These are phyloP conservation scores for Rhizoctonia solani DNA, from an alignment of 1,284 basidiomycete species.

Conservation along the genomic window DNA sequence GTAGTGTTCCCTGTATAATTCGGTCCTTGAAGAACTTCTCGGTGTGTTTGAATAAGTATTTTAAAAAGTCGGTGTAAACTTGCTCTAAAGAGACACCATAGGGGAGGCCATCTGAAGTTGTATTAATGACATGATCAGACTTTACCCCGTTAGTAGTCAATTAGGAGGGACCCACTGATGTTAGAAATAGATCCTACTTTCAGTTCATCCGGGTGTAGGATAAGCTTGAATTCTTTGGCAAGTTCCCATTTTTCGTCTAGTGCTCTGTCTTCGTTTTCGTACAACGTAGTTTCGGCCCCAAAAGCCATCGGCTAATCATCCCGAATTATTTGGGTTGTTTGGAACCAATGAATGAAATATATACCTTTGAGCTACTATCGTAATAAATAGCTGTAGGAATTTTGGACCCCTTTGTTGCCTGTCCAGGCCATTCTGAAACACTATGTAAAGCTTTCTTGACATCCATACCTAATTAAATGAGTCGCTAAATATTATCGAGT, in stretches of 20 bases:
- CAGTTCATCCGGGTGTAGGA: slow-evolving; percentile 25
- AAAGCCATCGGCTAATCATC: slow-evolving; percentile 22
- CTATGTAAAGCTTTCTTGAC: too few relatives aligned
- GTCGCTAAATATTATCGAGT: too few relatives aligned
- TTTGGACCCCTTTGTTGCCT: too few relatives aligned
- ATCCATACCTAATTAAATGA: too few relatives aligned
- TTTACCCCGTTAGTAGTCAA: not conserved
- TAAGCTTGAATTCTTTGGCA: slow-evolving; percentile 29
- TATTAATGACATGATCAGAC: not conserved
- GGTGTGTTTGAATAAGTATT: slow-evolving; percentile 21
- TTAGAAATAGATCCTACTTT: not conserved
- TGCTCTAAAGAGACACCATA: not conserved
- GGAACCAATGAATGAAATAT: not conserved
- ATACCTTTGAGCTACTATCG: slow-evolving; percentile 7
- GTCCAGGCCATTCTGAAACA: too few relatives aligned
- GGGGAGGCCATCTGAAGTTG: not conserved
- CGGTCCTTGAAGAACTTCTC: slow-evolving; percentile 11
- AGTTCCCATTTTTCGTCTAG: slow-evolving; percentile 18
- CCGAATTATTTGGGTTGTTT: too few relatives aligned
- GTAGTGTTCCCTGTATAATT: not conserved
- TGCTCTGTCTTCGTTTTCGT: not conserved
- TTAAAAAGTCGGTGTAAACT: slow-evolving; percentile 25
- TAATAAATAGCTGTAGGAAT: slow-evolving; percentile 34
- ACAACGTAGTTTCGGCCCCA: slow-evolving; percentile 19
- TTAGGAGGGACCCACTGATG: not conserved